phyloP scores from a whole-genome alignment of 2,329 filamentous ascomycete genomes.

The Parafenestella ontariensis region DNA sequence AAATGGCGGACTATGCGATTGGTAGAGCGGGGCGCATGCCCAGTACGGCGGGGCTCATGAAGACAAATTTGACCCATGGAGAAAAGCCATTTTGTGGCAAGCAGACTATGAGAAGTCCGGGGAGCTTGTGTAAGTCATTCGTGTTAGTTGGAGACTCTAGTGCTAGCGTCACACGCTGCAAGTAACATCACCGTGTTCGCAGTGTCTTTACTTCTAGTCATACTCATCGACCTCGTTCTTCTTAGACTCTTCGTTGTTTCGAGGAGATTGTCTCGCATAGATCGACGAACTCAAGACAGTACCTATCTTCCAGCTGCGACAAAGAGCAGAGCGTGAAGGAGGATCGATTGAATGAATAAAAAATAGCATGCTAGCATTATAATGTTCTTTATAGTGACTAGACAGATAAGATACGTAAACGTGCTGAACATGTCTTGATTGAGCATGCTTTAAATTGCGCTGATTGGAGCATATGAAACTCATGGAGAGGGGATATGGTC shows the following conservation, averaged over 20 bases:
- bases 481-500: slow-evolving; percentile 4
- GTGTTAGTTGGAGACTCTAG: too few relatives aligned
- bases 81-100: slow-evolving; percentile 21
- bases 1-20: slow-evolving; percentile 12
- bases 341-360: too few relatives aligned
- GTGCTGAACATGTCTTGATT: too few relatives aligned
- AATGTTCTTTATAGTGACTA: too few relatives aligned
- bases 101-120: slow-evolving; percentile 25
- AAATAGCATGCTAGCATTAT: too few relatives aligned
- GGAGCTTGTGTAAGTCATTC: slow-evolving; percentile 18
- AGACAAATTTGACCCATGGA: background rate
- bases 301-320: slow-evolving; percentile 31
- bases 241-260: slow-evolving; percentile 24
- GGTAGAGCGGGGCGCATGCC: slow-evolving; percentile 9
- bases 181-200: slow-evolving; percentile 35
- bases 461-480: slow-evolving; percentile 29
- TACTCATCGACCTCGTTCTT: slow-evolving; percentile 15
- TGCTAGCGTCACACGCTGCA: background rate
- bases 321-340: too few relatives aligned
- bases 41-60: background rate
- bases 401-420: too few relatives aligned
- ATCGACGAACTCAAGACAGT: slow-evolving; percentile 36
- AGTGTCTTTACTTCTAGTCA: slow-evolving; percentile 18
- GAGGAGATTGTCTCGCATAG: slow-evolving; percentile 21
- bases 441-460: too few relatives aligned